Conservation (phyloP, 345 rosid genomes). For the Populus euphratica region DNA sequence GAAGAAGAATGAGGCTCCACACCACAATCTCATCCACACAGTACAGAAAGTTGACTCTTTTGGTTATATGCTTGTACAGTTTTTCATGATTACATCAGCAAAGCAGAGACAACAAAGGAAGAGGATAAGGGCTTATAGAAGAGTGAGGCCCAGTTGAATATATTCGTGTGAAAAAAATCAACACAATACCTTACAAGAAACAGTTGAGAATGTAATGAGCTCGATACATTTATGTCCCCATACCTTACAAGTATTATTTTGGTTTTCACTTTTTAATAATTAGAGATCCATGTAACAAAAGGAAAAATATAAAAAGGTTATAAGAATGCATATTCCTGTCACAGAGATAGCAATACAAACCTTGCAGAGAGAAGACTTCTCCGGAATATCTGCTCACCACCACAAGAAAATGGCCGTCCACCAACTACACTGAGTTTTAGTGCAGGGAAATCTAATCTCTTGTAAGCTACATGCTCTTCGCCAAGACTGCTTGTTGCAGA, state of each 20-base stretch:
- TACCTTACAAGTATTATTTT: background rate
- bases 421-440: slow-evolving; percentile 75
- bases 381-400: slow-evolving; percentile 55
- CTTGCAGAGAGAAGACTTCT: slow-evolving; percentile 54
- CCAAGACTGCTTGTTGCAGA: slow-evolving; percentile 59
- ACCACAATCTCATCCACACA: slow-evolving; percentile 3
- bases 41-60: background rate
- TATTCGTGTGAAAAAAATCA: background rate
- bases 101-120: background rate
- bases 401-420: slow-evolving; percentile 90
- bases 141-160: too few species aligned
- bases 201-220: too few species aligned
- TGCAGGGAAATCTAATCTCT: slow-evolving; percentile 60
- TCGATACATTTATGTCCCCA: background rate
- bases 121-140: background rate
- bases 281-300: background rate
- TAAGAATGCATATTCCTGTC: background rate
- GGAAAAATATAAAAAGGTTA: background rate
- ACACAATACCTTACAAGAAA: background rate
- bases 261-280: background rate
- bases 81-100: background rate
- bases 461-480: slow-evolving; percentile 68
- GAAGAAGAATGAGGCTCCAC: background rate
- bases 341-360: slow-evolving; percentile 29
- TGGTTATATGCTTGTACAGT: background rate